Evolutionary conservation across 441 rosid genomes (phyloP).

Genomic region (California macrophylla): DNA sequence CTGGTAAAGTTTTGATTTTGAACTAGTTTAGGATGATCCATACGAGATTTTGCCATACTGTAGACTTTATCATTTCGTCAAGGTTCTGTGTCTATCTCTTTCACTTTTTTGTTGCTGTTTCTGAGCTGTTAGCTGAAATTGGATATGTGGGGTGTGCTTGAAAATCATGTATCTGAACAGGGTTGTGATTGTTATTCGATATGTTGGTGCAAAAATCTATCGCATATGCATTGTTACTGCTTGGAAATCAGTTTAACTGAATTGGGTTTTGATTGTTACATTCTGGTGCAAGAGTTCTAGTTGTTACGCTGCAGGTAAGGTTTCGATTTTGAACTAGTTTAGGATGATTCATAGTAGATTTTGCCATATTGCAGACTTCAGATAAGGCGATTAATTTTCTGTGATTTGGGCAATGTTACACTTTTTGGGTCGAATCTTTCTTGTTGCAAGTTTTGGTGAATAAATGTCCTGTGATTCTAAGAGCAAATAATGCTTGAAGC

Average conservation of each 20-base stretch:
- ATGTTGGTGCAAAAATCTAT: background rate
- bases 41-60: background rate
- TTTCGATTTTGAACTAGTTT: background rate
- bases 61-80: conserved; percentile 38
- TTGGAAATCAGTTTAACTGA: background rate
- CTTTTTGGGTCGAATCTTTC: background rate
- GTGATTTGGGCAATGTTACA: background rate
- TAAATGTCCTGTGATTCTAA: background rate
- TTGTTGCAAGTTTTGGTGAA: background rate
- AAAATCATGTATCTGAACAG: background rate
- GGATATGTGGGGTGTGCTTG: background rate
- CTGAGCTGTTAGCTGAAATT: background rate
- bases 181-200: background rate
- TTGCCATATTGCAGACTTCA: background rate
- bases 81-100: conserved; percentile 13
- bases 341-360: background rate
- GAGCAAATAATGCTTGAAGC: too few relatives aligned
- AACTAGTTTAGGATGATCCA: background rate
- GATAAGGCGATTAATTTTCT: background rate
- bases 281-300: background rate
- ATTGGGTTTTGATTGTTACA: background rate
- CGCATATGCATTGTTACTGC: background rate
- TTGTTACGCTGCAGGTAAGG: conserved; percentile 15
- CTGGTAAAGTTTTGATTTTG: background rate
- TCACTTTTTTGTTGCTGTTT: background rate